Conservation (phyloP, 495 filamentous ascomycete species). For the Copromyces sp. region DNA sequence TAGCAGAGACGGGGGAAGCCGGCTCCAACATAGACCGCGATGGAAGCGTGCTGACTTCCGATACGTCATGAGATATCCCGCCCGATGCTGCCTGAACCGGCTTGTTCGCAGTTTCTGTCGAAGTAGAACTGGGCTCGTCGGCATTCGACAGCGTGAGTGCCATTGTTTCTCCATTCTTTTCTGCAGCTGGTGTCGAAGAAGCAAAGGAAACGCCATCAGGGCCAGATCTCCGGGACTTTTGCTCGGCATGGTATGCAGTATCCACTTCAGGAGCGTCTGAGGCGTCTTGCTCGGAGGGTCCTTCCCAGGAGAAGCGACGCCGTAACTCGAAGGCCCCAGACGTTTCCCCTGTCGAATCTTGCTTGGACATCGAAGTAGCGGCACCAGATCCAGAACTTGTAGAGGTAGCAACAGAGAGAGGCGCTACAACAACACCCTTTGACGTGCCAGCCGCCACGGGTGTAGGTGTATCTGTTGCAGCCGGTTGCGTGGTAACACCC, state of each 20-base stretch:
- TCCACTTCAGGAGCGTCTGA: background rate
- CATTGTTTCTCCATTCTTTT: background rate
- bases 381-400: background rate
- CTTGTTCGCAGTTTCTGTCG: background rate
- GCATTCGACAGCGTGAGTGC: background rate
- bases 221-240: constrained; percentile 5
- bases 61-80: constrained; percentile 26
- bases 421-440: background rate
- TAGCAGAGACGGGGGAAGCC: constrained; percentile 26
- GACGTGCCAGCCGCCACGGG: background rate
- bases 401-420: background rate
- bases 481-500: background rate
- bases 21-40: constrained; percentile 22
- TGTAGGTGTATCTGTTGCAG: background rate
- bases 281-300: constrained; percentile 13
- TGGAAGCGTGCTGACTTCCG: constrained; percentile 22
- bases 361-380: background rate
- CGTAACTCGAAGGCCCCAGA: constrained; percentile 4
- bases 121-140: background rate
- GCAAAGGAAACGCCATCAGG: background rate
- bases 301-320: constrained; percentile 47
- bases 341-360: background rate
- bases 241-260: constrained; percentile 1
- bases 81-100: background rate
- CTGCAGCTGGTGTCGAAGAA: background rate